phyloP scores from a whole-genome alignment of 2,329 filamentous ascomycete species.

The Onygena corvina region DNA sequence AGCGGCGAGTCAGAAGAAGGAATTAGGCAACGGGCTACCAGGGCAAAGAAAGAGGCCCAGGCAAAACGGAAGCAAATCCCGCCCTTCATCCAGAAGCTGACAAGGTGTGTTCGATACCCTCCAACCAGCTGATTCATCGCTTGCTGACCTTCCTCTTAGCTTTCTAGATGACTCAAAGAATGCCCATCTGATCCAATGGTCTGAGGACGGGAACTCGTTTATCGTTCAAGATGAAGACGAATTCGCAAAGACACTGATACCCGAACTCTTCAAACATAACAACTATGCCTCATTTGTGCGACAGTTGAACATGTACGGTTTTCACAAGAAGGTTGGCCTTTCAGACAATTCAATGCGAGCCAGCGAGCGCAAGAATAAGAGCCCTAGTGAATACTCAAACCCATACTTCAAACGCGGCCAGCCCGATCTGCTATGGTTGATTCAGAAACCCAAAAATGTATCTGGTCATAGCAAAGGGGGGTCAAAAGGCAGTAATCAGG shows the following conservation, averaged over 20 bases:
- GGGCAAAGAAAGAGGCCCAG: conserved; percentile 77
- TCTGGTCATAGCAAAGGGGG: conserved; percentile 44
- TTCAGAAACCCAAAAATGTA: conserved; percentile 82
- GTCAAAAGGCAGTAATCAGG: conserved; percentile 30
- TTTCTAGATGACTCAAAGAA: conserved; percentile 91
- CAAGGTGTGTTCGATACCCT: conserved; percentile 54
- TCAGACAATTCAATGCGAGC: conserved; percentile 97
- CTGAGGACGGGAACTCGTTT: conserved; percentile 90
- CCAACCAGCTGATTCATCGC: neutral
- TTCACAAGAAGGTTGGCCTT: conserved; percentile 63
- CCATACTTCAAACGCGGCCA: conserved; percentile 89
- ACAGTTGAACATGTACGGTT: conserved; percentile 56
- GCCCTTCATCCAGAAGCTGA: conserved; percentile 93
- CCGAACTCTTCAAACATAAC: conserved; percentile 67
- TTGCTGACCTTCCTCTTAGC: conserved; percentile 38
- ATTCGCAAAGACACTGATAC: conserved; percentile 61
- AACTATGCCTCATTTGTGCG: conserved; percentile 68
- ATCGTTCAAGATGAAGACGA: conserved; percentile 93
- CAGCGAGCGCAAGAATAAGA: conserved; percentile 93
- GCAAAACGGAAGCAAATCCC: conserved; percentile 90
- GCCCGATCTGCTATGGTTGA: conserved; percentile 86
- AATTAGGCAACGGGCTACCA: conserved; percentile 64
- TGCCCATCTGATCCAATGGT: conserved; percentile 92
- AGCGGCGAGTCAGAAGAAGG: conserved; percentile 56
- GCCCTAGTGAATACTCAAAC: conserved; percentile 95